These are phyloP conservation scores for Atractiella rhizophila DNA, from an alignment of 768 basidiomycete species.

Conservation along the genomic window DNA sequence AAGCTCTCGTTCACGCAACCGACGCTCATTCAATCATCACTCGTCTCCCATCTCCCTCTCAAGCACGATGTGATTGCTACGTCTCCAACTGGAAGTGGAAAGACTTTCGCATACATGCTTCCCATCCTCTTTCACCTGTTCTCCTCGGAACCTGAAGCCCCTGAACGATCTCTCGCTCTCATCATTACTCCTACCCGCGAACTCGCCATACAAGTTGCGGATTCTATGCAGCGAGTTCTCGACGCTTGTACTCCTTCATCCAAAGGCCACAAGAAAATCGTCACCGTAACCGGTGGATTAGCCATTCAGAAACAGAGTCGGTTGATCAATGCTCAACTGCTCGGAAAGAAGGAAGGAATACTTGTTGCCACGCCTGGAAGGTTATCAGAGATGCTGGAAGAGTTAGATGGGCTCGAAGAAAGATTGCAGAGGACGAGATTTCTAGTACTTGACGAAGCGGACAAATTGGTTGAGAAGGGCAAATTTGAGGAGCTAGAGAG, in stretches of 20 bases:
- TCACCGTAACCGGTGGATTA: slow-evolving; percentile 82
- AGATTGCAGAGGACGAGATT: slow-evolving; percentile 47
- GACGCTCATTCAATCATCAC: too few species aligned
- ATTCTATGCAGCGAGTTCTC: slow-evolving; percentile 7
- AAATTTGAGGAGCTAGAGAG: slow-evolving; percentile 89
- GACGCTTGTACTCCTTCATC: slow-evolving; percentile 5
- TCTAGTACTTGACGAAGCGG: slow-evolving; percentile 87
- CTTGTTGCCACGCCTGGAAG: slow-evolving; percentile 88
- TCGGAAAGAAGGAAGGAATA: slow-evolving; percentile 44
- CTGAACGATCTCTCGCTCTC: slow-evolving; percentile 38
- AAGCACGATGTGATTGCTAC: slow-evolving; percentile 95
- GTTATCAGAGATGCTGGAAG: slow-evolving; percentile 53
- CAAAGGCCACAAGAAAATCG: slow-evolving; percentile 37
- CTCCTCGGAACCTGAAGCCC: slow-evolving; percentile 18
- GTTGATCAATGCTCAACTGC: slow-evolving; percentile 27
- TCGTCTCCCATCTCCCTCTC: too few species aligned
- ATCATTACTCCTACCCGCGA: slow-evolving; percentile 85
- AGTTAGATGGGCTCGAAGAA: slow-evolving; percentile 51
- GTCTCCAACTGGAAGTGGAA: slow-evolving; percentile 94
- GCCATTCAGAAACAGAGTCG: slow-evolving; percentile 78
- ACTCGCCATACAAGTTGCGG: slow-evolving; percentile 65
- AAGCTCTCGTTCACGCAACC: too few species aligned
- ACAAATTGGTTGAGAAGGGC: slow-evolving; percentile 90
- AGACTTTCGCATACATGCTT: slow-evolving; percentile 83
- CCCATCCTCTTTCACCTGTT: slow-evolving; percentile 49